Evolutionary conservation across 139 green algal genomes (phyloP), one percentile per base, ranked within the genome.

Genomic region (Asterochloris erici): DNA sequence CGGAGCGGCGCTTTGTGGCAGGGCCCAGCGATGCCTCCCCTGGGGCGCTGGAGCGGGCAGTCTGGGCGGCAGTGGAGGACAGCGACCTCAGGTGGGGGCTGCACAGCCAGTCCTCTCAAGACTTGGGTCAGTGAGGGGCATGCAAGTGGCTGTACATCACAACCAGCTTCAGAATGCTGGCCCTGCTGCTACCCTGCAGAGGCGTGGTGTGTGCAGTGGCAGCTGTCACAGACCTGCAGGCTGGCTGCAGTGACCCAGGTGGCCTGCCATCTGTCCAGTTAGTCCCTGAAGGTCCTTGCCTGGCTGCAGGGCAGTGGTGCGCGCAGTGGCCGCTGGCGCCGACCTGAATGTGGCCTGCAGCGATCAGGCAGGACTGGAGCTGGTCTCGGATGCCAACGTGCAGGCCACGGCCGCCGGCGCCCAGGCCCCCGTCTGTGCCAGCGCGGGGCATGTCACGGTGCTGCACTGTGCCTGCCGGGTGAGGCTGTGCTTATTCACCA

Each of bases 161-260:
- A 27, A 73, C 23, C 12, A 27, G 23, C 23, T 73, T 24, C 23
- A 27, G 68, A 73, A 24, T 0, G n/a, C 12, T 10, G 14, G 23
- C 26, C 9, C n/a, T 73, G 24, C 23, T n/a, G 68, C 68, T 73
- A 14, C 13, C n/a, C 23, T 73, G 68, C 68, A 28, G 68, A 28
- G 68, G 23, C 24, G 68, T 73, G 68, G 23, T 73, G 68, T 73
- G 68, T n/a, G 38, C 66, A 71, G 66, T 91, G 24, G 88, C 85
- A 70, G 84, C 80, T 66, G 88, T 86, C 13, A 82, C 86, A 13
- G 86, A 90, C 71, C 74, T 88, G 24, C 84, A 85, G 38, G 81
- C 81, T 27, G 17, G 61, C 15, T 88, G 84, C 77, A 60, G 29
- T 10, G 77, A 77, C 23, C 81, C 70, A 27, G 23, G 68, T 27